phyloP scores from a whole-genome alignment of 2,329 filamentous ascomycete genomes.

The Drechslerella coelobrocha region DNA sequence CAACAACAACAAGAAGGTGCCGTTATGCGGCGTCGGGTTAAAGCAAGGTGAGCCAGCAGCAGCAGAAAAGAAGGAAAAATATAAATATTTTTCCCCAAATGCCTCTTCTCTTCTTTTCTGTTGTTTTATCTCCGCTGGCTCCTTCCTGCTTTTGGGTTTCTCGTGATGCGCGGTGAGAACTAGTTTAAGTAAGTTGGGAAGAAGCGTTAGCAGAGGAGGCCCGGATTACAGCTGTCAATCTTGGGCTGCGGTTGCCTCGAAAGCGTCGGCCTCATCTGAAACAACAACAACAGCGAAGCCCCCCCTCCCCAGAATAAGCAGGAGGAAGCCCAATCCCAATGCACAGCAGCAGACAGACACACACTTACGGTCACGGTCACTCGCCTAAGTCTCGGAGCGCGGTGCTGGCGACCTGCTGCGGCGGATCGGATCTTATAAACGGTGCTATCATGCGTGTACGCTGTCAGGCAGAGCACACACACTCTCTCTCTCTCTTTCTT shows the following conservation, averaged over 20 bases:
- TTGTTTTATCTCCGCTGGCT: background rate
- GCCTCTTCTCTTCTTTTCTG: background rate
- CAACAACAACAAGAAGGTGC: background rate
- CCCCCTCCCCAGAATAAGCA: constrained; percentile 44
- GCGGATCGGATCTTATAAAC: constrained; percentile 1
- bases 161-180: background rate
- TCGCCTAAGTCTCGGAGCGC: constrained; percentile 5
- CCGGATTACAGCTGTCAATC: constrained; percentile 48
- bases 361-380: no score
- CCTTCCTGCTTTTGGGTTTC: background rate
- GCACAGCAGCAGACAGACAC: constrained; percentile 1
- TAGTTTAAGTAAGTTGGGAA: constrained; percentile 1
- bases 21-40: background rate
- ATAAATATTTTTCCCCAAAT: background rate
- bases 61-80: background rate
- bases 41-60: background rate
- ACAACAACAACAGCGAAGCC: constrained; percentile 45
- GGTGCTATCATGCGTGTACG: constrained; percentile 1
- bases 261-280: constrained; percentile 47
- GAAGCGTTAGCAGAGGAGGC: constrained; percentile 7
- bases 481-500: no score
- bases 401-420: constrained; percentile 10
- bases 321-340: constrained; percentile 29
- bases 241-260: constrained; percentile 45
- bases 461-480: no score